Evolutionary conservation across 306 rosid genomes (phyloP), one percentile per base, ranked within the genome.

Genomic region (Citrullus colocynthis): DNA sequence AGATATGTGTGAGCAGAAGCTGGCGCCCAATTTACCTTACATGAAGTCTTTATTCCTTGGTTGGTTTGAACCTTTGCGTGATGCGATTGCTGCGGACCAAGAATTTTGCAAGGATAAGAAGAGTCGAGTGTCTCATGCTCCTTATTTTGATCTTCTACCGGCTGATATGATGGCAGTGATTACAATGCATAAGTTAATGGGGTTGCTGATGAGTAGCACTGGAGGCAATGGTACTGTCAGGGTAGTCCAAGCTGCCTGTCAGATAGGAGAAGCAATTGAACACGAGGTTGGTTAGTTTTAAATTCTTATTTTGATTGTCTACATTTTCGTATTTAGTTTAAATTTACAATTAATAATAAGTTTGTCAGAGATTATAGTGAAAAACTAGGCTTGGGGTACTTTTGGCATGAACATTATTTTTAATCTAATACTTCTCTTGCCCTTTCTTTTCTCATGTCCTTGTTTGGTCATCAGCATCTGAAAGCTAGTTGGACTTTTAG

Each of bases 171-270:
- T 93, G 97, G 97, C 97, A 2, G 97, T 95, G 24, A 88, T 95
- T 58, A 88, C 97, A 7, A 95, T 95, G 99, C 99, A 95, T 79
- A 89, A 89, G 85, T 79, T 95, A 89, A 89, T 92, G 97, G 97
- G 91, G n/a, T 80, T 92, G 84, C 80, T 95, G 90, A 95, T 95
- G 97, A 85, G 96, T 17, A 87, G 82, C 80, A 62, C 15, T 78
- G 89, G 83, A 71, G 93, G 92, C 3, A 44, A 83, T 6, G 97
- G 97, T n/a, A 61, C 58, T 80, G 84, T 88, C 49, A 75, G 92
- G 76, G 97, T 95, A 7, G 81, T 89, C 51, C 97, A 90, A 70
- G 96, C 93, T n/a, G 97, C 99, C 60, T 34, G 55, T 69, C 91
- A 88, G 48, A 86, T 92, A n/a, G 99, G 99, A 10, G 99, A 95